Evolutionary conservation across 768 basidiomycete genomes (phyloP).

Genomic region (button mushroom (Agaricus bisporus)): DNA sequence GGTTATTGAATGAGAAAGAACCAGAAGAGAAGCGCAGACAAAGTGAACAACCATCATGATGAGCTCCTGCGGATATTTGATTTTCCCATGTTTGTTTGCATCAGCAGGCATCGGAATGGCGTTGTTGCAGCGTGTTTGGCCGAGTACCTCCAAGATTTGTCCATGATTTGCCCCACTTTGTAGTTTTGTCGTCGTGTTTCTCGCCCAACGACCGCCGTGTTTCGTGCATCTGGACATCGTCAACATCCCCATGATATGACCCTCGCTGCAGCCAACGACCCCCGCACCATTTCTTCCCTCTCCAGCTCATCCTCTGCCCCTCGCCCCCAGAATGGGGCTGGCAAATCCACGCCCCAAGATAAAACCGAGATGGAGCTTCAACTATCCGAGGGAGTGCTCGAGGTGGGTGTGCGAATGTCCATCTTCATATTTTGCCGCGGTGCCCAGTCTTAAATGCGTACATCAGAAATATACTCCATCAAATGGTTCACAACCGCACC

Average conservation of each 20-base stretch:
- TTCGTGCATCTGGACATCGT: conserved; percentile 18
- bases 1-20: too few relatives aligned
- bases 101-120: conserved; percentile 34
- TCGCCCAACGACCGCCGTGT: conserved; percentile 22
- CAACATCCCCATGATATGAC: conserved; percentile 10
- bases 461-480: neutral
- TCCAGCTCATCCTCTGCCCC: conserved; percentile 3
- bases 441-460: neutral
- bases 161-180: conserved; percentile 28
- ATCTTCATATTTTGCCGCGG: neutral
- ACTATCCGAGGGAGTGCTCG: conserved; percentile 19
- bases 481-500: neutral
- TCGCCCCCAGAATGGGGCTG: neutral
- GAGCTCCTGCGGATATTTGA: conserved; percentile 12
- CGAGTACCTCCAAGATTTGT: conserved; percentile 30
- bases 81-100: conserved; percentile 27
- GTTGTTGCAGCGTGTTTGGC: conserved; percentile 29
- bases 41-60: too few relatives aligned
- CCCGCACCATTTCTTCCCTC: conserved; percentile 15
- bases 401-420: neutral
- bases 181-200: conserved; percentile 22
- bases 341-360: neutral
- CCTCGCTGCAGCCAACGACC: conserved; percentile 9
- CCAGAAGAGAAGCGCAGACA: too few relatives aligned
- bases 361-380: conserved; percentile 21